Evolutionary conservation across 2,329 filamentous ascomycete genomes (phyloP), one percentile per base, ranked within the genome.

Genomic region (Sporothrix sp.): DNA sequence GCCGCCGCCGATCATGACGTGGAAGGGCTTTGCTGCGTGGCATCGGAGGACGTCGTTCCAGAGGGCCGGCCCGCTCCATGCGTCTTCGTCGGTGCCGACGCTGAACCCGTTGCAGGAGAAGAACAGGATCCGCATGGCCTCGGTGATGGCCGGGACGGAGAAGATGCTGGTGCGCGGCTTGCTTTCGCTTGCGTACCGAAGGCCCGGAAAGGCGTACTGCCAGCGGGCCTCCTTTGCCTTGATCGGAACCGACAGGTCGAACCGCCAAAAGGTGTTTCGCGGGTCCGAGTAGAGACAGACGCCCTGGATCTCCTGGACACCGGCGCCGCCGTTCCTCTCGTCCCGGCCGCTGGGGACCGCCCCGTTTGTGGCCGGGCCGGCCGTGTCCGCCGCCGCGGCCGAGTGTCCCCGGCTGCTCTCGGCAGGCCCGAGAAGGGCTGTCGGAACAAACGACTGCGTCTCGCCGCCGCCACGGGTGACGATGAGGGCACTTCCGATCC

Each of bases 51-150:
- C 90, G 63, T 98, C 91, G 61, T 93, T 87, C 93, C 93, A 98
- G 51, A 98, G 70, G 4, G 87, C 87, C n/a, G 88, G 85, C 0
- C 93, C 93, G 61, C 85, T 91, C 71, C 89, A 95, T 37, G 84
- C 82, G 45, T 87, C 81, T 54, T 93, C 81, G 64, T 95, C 85
- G 3, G 88, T 91, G 49, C 85, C 86, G 35, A 93, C 76, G 58
- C 86, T 91, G 71, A 98, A 98, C 14, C 93, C 94, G 66, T 98
- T 98, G 71, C 93, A 96, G 52, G 87, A 95, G 71, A 96, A 86
- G 68, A 96, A 98, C 87, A 97, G 95, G 63, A 96, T 86, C 63
- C 95, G 88, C 91, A 98, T 97, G 4, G 87, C 86, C 66, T 96
- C 84, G 39, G 81, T 79, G 52, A 75, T 73, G 11, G 86, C 87